These are phyloP conservation scores for Posidonia oceanica DNA, from an alignment of 116 monocot genomes.

Conservation along the genomic window DNA sequence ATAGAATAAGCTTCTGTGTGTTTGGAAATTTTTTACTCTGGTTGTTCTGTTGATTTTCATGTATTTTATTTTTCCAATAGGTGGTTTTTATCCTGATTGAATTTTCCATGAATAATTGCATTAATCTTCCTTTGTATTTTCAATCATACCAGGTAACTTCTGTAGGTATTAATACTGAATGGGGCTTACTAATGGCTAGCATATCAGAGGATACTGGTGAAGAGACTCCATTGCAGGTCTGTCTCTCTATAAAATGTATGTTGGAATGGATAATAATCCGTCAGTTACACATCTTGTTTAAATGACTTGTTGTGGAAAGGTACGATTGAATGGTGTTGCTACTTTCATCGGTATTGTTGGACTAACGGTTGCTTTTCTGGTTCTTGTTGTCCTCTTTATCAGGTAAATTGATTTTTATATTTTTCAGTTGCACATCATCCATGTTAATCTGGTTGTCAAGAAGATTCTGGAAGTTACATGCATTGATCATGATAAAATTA, in stretches of 20 bases:
- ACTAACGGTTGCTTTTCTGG: slow-evolving; percentile 53
- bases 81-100: too few relatives aligned
- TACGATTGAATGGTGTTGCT: slow-evolving; percentile 94
- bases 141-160: slow-evolving; percentile 64
- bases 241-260: background rate
- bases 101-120: too few relatives aligned
- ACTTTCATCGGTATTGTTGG: slow-evolving; percentile 92
- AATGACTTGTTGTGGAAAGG: slow-evolving; percentile 24
- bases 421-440: background rate
- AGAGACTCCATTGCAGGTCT: slow-evolving; percentile 97
- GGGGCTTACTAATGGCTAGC: slow-evolving; percentile 97
- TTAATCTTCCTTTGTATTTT: background rate
- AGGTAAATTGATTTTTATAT: slow-evolving; percentile 29
- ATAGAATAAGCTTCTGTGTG: too few relatives aligned
- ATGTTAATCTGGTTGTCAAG: background rate
- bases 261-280: background rate
- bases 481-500: background rate
- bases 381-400: slow-evolving; percentile 67
- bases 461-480: background rate
- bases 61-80: too few relatives aligned
- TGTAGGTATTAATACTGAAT: slow-evolving; percentile 97
- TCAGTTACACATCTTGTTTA: background rate
- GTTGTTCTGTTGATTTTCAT: too few relatives aligned
- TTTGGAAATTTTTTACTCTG: too few relatives aligned
- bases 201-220: slow-evolving; percentile 93